phyloP scores from a whole-genome alignment of 1,284 basidiomycete genomes.

The Vanrija sp. region DNA sequence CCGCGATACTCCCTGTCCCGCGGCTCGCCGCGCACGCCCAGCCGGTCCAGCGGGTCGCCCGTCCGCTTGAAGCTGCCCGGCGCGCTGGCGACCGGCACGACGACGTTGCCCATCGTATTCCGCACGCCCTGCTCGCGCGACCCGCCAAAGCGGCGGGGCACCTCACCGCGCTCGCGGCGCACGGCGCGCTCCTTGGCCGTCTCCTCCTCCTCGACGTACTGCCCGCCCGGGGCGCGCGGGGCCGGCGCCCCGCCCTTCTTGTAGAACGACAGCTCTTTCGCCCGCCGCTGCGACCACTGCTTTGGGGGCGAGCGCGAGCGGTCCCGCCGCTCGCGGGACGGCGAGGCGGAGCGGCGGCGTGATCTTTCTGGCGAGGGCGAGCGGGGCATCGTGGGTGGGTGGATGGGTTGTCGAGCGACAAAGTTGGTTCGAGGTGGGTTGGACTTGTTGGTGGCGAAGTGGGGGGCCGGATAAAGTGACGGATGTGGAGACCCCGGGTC shows the following conservation, averaged over 20 bases:
- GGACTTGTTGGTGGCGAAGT: not conserved
- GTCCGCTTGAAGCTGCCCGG: slow-evolving; percentile 33
- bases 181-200: slow-evolving; percentile 37
- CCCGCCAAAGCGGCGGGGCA: slow-evolving; percentile 42
- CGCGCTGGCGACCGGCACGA: not conserved
- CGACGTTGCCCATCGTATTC: slow-evolving; percentile 40
- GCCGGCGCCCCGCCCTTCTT: slow-evolving; percentile 33
- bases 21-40: slow-evolving; percentile 20
- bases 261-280: slow-evolving; percentile 50
- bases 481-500: no score
- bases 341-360: slow-evolving; percentile 12
- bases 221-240: not conserved
- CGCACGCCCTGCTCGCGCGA: slow-evolving; percentile 43
- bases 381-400: slow-evolving; percentile 26
- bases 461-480: not conserved
- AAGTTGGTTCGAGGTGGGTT: not conserved
- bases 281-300: slow-evolving; percentile 20
- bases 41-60: slow-evolving; percentile 38
- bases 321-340: slow-evolving; percentile 1
- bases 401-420: not conserved
- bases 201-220: slow-evolving; percentile 19
- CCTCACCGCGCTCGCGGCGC: slow-evolving; percentile 37
- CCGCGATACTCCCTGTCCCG: slow-evolving; percentile 11
- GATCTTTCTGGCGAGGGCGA: slow-evolving; percentile 27
- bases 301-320: slow-evolving; percentile 3